Evolutionary conservation across 305 asterid species (phyloP).

Genomic region (Fraxinus xanthoxyloides): DNA sequence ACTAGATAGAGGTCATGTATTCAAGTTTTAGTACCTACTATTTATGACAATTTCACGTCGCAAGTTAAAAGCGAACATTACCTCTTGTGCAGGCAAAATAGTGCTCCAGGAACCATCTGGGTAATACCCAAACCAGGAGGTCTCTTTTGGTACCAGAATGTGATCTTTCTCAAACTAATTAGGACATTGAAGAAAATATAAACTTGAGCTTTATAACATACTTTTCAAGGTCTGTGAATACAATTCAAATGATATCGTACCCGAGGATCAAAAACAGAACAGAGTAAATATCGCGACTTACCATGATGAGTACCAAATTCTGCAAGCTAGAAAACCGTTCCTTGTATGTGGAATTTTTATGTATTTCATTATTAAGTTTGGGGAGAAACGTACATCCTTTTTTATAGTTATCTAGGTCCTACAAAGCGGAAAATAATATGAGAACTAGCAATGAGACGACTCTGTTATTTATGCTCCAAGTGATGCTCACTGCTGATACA

Average conservation of each 20-base stretch:
- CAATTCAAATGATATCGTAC: background rate
- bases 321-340: constrained; percentile 76
- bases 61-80: constrained; percentile 20
- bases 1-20: background rate
- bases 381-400: constrained; percentile 80
- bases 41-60: background rate
- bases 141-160: constrained; percentile 74
- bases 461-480: background rate
- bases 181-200: constrained; percentile 15
- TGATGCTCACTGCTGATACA: background rate
- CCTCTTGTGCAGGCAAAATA: constrained; percentile 74
- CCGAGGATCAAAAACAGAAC: background rate
- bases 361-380: constrained; percentile 65
- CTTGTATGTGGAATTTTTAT: constrained; percentile 60
- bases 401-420: constrained; percentile 61
- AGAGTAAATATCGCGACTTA: constrained; percentile 16
- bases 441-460: background rate
- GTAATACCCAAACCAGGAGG: constrained; percentile 82
- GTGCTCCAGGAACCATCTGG: constrained; percentile 73
- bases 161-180: constrained; percentile 65
- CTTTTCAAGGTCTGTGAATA: background rate
- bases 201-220: constrained; percentile 1
- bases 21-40: background rate
- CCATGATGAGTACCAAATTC: constrained; percentile 83
- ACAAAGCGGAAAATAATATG: constrained; percentile 2